Base-by-base conservation (phyloP, 2,329 filamentous ascomycete species). In the Myriangium duriaei region DNA sequence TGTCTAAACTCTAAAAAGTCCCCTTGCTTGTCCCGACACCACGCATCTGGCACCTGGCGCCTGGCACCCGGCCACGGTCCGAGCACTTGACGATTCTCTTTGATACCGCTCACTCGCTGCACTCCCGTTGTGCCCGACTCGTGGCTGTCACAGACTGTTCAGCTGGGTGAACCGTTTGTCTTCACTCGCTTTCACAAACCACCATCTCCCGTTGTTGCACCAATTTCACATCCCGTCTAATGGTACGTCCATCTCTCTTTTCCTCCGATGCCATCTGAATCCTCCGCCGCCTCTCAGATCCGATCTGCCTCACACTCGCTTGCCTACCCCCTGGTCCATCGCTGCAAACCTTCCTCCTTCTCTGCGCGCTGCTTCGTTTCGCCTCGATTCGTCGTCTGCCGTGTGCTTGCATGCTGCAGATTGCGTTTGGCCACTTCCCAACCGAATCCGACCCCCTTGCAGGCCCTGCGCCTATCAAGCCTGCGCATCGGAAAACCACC, bases 21-120 rank as follows among this genome's bases (percentile, higher is more conserved):
- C 15, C 29, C 29, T 9, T 31, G 15, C 29, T 9, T 6, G 6
- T 31, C 29, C 15, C 33, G 14, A 11, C 17, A 16, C 24, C 35
- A 12, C 24, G 16, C 13, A 37, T 26, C 35, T 28, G 7, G n/a
- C 35, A 16, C 26, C 35, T 37, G 35, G 30, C 35, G 30, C 35
- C 26, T 37, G 35, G 35, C 35, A 37, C 26, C 35, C 35, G 30
- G 26, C 28, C 9, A 19, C 35, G 13, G 10, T 12, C 26, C 17
- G 15, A 29, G 15, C 7, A n/a, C 11, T 15, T 34, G 11, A 14
- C 29, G 19, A 18, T 24, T 18, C 19, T 24, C 26, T 35, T 35
- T 26, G n/a, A 35, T 35, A 24, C 33, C 29, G 33, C 19, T 15
- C 33, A 10, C 13, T 11, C 19, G n/a, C 7, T 26, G 21, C 21